These are phyloP conservation scores for Moesziomyces globuligerus DNA, from an alignment of 1,284 basidiomycete genomes.

Conservation along the genomic window DNA sequence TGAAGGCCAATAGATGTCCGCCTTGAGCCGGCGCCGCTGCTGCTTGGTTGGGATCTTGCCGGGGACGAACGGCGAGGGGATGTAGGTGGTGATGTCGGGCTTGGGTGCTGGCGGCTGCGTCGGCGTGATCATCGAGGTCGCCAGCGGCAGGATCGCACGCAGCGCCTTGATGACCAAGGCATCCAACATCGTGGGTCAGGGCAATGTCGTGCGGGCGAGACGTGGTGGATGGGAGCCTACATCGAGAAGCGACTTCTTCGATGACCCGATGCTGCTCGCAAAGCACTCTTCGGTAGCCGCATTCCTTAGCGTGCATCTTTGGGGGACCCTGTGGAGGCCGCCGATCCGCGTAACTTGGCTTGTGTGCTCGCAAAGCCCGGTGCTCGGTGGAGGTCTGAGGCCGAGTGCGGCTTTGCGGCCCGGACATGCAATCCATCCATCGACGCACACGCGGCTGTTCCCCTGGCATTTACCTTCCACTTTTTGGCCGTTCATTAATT, in stretches of 20 bases:
- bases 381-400: too few relatives aligned
- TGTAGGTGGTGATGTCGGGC: slow-evolving; percentile 32
- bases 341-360: too few relatives aligned
- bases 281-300: too few relatives aligned
- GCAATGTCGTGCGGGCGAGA: background rate
- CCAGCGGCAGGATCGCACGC: slow-evolving; percentile 35
- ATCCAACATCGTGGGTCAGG: slow-evolving; percentile 20
- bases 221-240: background rate
- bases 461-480: background rate
- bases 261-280: too few relatives aligned
- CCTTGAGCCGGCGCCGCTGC: slow-evolving; percentile 37
- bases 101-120: slow-evolving; percentile 35
- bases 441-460: too few relatives aligned
- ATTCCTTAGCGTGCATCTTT: too few relatives aligned
- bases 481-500: too few relatives aligned
- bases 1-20: slow-evolving; percentile 38
- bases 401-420: too few relatives aligned
- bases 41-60: slow-evolving; percentile 34
- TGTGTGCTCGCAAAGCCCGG: too few relatives aligned
- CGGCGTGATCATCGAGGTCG: slow-evolving; percentile 27
- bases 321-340: too few relatives aligned
- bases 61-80: slow-evolving; percentile 39
- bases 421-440: too few relatives aligned
- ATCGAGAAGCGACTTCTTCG: background rate
- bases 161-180: slow-evolving; percentile 28